Conservation (phyloP, 1,284 basidiomycete species). For the Cutaneotrichosporon sp. region DNA sequence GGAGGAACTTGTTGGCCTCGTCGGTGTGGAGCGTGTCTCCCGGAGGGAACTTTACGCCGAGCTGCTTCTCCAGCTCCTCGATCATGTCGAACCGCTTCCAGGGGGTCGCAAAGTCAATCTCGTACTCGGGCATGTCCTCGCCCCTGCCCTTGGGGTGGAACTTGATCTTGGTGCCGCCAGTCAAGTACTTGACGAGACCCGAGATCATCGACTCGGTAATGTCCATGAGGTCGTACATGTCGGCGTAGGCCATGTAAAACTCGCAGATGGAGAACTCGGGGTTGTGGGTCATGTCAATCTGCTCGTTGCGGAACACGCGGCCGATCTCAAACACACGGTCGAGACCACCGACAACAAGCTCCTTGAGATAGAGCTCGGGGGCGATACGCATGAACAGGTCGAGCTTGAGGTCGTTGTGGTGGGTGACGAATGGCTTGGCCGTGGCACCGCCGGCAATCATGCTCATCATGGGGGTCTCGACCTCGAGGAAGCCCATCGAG, state of each 20-base stretch:
- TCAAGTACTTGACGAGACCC: constrained; percentile 85
- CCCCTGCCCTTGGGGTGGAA: constrained; percentile 95
- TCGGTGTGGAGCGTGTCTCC: constrained; percentile 85
- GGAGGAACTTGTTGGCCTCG: constrained; percentile 83
- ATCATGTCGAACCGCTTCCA: constrained; percentile 99
- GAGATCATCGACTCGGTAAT: constrained; percentile 89
- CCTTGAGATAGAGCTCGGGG: constrained; percentile 96
- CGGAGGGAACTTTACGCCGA: constrained; percentile 85
- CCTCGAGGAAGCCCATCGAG: constrained; percentile 91
- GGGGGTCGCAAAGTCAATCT: constrained; percentile 86
- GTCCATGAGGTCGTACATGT: constrained; percentile 99
- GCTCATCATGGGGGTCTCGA: constrained; percentile 98
- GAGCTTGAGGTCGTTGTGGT: constrained; percentile 96
- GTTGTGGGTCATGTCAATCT: constrained; percentile 97
- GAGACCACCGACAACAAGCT: constrained; percentile 92
- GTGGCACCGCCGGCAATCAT: constrained; percentile 96
- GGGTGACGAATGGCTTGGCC: constrained; percentile 97
- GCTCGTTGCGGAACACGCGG: constrained; percentile 96
- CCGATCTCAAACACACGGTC: constrained; percentile 99
- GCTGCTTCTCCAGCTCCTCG: constrained; percentile 88
- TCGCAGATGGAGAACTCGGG: constrained; percentile 98
- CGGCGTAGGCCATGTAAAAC: constrained; percentile 99
- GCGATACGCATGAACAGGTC: constrained; percentile 98
- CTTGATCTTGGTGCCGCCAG: constrained; percentile 71
- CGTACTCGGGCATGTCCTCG: constrained; percentile 58